Percentiles rank a stretch among this genome's conserved stretches.
Conservation (phyloP, 1,284 basidiomycete genomes). For the Cryptococcus jaspeensis region DNA sequence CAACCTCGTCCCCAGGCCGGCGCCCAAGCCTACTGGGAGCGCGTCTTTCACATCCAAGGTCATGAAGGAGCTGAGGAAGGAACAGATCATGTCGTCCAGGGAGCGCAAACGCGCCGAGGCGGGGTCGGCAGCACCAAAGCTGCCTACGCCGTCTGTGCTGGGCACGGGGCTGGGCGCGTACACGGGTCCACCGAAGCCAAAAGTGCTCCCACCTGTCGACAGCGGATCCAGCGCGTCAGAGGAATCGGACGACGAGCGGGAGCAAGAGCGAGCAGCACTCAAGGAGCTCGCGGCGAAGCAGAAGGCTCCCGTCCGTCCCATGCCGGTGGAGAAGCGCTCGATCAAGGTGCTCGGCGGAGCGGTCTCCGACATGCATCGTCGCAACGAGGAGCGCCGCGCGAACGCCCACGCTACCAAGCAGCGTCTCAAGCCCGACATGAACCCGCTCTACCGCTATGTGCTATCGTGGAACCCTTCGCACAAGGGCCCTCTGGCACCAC, state of each 20-base stretch:
- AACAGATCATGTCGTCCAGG: conserved; percentile 23
- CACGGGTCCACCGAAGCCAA: conserved; percentile 21
- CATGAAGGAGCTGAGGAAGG: conserved; percentile 41
- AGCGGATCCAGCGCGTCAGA: conserved; percentile 47
- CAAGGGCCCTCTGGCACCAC: conserved; percentile 56
- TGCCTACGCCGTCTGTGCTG: conserved; percentile 33
- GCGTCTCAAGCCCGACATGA: conserved; percentile 79
- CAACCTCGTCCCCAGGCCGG: conserved; percentile 35
- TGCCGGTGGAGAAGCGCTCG: conserved; percentile 64
- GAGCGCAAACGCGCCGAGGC: conserved; percentile 20
- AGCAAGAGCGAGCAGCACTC: conserved; percentile 60
- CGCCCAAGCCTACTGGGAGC: conserved; percentile 20
- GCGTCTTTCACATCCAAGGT: conserved; percentile 35
- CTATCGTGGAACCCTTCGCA: conserved; percentile 84
- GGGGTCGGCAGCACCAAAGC: conserved; percentile 21
- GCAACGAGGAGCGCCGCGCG: conserved; percentile 57
- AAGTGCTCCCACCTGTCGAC: conserved; percentile 21
- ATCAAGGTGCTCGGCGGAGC: conserved; percentile 63
- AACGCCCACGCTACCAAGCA: conserved; percentile 65
- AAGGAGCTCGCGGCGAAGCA: conserved; percentile 65
- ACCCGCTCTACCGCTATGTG: conserved; percentile 73
- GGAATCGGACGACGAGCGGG: conserved; percentile 58
- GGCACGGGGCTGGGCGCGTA: conserved; percentile 45
- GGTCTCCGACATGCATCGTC: conserved; percentile 49
- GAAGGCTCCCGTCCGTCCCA: conserved; percentile 55